Evolutionary conservation across 345 rosid genomes (phyloP), one percentile per base, ranked within the genome.

Genomic region (Rubroshorea leprosula): DNA sequence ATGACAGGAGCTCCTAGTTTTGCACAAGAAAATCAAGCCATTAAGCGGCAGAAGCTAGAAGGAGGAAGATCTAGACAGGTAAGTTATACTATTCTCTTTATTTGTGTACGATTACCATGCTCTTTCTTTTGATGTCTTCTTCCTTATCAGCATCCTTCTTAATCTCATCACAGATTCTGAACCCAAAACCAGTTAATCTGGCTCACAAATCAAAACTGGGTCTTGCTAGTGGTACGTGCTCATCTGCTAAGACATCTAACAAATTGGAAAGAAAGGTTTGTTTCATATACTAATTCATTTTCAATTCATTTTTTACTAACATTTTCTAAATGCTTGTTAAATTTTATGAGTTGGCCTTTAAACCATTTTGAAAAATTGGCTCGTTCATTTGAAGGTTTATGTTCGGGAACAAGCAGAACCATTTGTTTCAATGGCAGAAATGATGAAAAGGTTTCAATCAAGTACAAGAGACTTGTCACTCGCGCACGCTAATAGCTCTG

Each of bases 61-160:
- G 97, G 79, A 54, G 99, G 99, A 59, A 78, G 58, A 59, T 76
- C 96, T 24, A 87, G 92, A 85, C 95, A 82, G 93, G 99, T 90
- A 61, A 63, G 29, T 14, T 35, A 21, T 49, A 8, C 24, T 27
- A 11, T 51, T 49, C n/a, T 3, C 8, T 27, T 35, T 13, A 8
- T 35, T 35, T 13, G 12, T 35, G 41, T 35, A 35, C 7, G 41
- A 38, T 44, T 5, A 3, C 55, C 54, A 12, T 53, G 35, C 25
- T 17, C 18, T 43, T 52, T 61, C 8, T 27, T 21, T 25, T 49
- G 55, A 26, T 51, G 31, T 46, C 50, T 47, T 53, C 53, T 44
- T 5, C 14, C 18, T 17, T 31, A 12, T 46, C 6, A 18, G n/a
- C 45, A 31, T 17, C 49, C 57, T 50, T 60, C 18, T 17, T 49